Percentiles rank a stretch among this genome's conserved stretches.
phyloP scores from a whole-genome alignment of 495 filamentous ascomycete species.

The Trichodelitschia bisporula region DNA sequence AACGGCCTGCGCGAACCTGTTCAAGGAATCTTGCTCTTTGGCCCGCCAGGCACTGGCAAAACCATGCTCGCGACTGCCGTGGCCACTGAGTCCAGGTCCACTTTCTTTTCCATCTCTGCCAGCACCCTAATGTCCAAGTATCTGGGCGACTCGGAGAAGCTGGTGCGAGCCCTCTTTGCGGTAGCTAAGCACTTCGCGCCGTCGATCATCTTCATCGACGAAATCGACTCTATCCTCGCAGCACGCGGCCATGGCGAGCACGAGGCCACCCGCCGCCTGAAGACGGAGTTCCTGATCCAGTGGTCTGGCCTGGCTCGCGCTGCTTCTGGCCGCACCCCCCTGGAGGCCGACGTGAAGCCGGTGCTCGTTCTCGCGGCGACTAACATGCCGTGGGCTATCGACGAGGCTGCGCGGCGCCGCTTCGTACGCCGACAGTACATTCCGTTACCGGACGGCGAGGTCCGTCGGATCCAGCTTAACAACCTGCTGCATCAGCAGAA shows the following conservation, averaged over 20 bases:
- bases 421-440: constrained; percentile 96
- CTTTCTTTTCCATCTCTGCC: constrained; percentile 92
- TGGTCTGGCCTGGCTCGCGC: constrained; percentile 88
- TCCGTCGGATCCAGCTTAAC: constrained; percentile 50
- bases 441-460: constrained; percentile 64
- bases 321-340: constrained; percentile 60
- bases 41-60: constrained; percentile 89
- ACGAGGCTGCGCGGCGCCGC: constrained; percentile 74
- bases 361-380: constrained; percentile 91
- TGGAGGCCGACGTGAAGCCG: constrained; percentile 62
- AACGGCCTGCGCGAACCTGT: constrained; percentile 87
- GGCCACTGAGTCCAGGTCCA: constrained; percentile 81
- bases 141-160: constrained; percentile 88
- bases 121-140: constrained; percentile 90
- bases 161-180: constrained; percentile 78
- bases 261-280: constrained; percentile 80
- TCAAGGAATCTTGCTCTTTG: constrained; percentile 87
- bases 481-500: constrained; percentile 69
- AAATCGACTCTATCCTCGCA: constrained; percentile 88
- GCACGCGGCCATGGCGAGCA: constrained; percentile 58
- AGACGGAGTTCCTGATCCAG: constrained; percentile 95
- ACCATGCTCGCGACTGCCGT: constrained; percentile 95
- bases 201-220: constrained; percentile 95
- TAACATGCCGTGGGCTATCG: constrained; percentile 94
- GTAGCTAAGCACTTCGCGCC: constrained; percentile 78